These are phyloP conservation scores for Xylariaceae sp. DNA, from an alignment of 2,329 filamentous ascomycete genomes.

Conservation along the genomic window DNA sequence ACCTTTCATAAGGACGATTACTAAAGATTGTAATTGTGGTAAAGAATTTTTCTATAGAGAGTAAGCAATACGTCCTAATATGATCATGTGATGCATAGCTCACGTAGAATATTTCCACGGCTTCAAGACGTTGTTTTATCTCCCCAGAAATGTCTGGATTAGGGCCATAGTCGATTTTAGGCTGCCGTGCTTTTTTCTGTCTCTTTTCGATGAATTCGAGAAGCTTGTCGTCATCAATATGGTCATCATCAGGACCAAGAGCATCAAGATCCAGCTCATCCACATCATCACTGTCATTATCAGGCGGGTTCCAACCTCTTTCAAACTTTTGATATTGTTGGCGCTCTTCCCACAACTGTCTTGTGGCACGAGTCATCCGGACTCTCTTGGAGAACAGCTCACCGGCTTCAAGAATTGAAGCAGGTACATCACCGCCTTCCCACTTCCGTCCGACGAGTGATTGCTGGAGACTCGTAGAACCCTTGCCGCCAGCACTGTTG, in stretches of 20 bases:
- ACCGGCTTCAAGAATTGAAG: slow-evolving; percentile 93
- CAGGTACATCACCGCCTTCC: slow-evolving; percentile 93
- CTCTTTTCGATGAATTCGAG: slow-evolving; percentile 49
- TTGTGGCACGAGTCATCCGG: slow-evolving; percentile 87
- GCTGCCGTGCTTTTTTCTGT: slow-evolving; percentile 50
- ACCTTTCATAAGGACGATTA: slow-evolving; percentile 90
- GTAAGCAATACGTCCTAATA: slow-evolving; percentile 39
- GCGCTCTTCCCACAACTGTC: slow-evolving; percentile 93
- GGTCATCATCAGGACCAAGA: slow-evolving; percentile 34
- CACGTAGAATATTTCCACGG: slow-evolving; percentile 86
- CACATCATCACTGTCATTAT: slow-evolving; percentile 41
- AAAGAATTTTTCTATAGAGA: slow-evolving; percentile 69
- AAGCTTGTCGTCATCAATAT: slow-evolving; percentile 47
- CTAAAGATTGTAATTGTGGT: slow-evolving; percentile 87
- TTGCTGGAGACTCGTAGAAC: slow-evolving; percentile 79
- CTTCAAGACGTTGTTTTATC: slow-evolving; percentile 70
- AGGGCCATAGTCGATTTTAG: slow-evolving; percentile 57
- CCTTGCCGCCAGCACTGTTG: slow-evolving; percentile 90
- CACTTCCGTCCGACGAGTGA: slow-evolving; percentile 80
- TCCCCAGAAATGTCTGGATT: slow-evolving; percentile 56
- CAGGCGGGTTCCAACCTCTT: slow-evolving; percentile 76
- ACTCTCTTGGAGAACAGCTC: slow-evolving; percentile 89
- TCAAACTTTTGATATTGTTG: slow-evolving; percentile 92
- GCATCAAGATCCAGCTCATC: slow-evolving; percentile 48
- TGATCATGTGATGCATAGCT: slow-evolving; percentile 45